These are phyloP conservation scores for Xylaria venustula DNA, from an alignment of 495 filamentous ascomycete species.

Conservation along the genomic window DNA sequence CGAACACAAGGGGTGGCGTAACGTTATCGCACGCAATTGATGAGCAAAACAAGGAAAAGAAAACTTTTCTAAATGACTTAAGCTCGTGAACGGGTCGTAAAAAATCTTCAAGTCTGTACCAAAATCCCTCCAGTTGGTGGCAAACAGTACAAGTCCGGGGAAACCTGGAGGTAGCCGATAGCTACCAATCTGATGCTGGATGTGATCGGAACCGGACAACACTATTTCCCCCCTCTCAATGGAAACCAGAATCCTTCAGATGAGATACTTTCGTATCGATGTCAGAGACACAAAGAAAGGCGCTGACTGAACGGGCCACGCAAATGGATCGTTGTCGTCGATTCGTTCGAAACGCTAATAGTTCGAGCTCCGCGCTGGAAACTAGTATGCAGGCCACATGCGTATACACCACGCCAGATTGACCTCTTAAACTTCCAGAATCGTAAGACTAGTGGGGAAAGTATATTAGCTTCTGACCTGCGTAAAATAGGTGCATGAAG, in stretches of 20 bases:
- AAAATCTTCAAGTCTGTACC: conserved; percentile 21
- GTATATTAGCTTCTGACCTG: too few species aligned
- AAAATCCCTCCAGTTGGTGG: conserved; percentile 21
- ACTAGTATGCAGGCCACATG: too few species aligned
- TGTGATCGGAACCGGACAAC: not conserved
- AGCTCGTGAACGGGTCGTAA: conserved; percentile 24
- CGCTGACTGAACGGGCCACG: not conserved
- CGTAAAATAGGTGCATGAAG: not conserved
- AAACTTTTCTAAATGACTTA: conserved; percentile 16
- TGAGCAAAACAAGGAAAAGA: conserved; percentile 8
- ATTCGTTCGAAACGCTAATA: not conserved
- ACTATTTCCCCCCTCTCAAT: not conserved
- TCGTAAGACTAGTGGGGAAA: too few species aligned
- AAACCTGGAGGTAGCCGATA: not conserved
- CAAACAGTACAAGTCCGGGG: conserved; percentile 16
- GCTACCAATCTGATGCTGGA: not conserved
- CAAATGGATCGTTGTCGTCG: conserved; percentile 2
- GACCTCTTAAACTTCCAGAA: too few species aligned
- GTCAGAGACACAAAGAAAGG: not conserved
- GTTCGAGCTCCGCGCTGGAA: not conserved
- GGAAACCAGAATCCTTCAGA: not conserved
- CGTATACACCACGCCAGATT: too few species aligned
- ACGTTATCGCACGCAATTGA: too few species aligned
- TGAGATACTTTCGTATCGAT: not conserved
- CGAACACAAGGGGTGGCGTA: too few species aligned